Evolutionary conservation across 164 flowering plant genomes (phyloP).

Genomic region (Saururus chinensis): DNA sequence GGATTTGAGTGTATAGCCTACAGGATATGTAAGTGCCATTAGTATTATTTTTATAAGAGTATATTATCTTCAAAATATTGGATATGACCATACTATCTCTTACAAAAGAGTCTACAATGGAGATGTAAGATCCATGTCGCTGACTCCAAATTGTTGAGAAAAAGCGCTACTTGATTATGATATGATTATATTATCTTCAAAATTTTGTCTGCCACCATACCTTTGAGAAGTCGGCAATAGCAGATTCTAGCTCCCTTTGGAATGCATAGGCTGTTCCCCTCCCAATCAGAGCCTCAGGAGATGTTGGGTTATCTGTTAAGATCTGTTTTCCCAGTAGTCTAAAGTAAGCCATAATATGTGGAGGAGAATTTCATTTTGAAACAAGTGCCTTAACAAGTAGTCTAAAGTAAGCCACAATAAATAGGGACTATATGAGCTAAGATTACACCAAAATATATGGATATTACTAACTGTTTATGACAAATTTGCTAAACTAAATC

Average conservation of each 20-base stretch:
- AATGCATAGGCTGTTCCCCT: slow-evolving; percentile 98
- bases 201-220: slow-evolving; percentile 18
- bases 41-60: background rate
- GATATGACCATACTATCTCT: no score
- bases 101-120: no score
- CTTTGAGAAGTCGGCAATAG: slow-evolving; percentile 86
- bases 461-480: background rate
- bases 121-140: no score
- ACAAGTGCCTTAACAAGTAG: background rate
- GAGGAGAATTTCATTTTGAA: background rate
- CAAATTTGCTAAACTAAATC: slow-evolving; percentile 1
- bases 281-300: slow-evolving; percentile 93
- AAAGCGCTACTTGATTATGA: no score
- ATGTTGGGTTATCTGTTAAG: slow-evolving; percentile 65
- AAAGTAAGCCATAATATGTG: background rate
- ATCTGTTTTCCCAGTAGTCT: slow-evolving; percentile 34
- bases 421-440: background rate
- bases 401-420: background rate
- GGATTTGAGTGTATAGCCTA: slow-evolving; percentile 82
- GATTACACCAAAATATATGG: background rate
- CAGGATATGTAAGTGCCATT: background rate
- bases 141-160: no score
- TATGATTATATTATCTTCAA: background rate
- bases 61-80: background rate
- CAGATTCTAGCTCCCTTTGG: slow-evolving; percentile 73